Conservation (phyloP, 73 alveolate genomes). For the Tetrahymena malaccensis region DNA sequence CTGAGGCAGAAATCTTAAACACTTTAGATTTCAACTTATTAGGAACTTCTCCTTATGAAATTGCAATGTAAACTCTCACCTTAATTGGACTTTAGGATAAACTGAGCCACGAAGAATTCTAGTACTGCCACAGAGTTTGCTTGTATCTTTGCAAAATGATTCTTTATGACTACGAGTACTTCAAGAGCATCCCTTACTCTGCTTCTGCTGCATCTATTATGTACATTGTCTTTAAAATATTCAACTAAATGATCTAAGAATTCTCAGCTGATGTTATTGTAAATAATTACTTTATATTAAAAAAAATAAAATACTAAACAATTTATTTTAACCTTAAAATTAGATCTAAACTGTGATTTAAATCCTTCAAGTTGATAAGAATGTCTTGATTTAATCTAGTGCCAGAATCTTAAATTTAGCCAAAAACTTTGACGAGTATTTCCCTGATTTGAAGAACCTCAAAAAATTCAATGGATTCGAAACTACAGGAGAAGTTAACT, state of each 20-base stretch:
- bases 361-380: constrained; percentile 37
- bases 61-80: neutral
- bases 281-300: neutral
- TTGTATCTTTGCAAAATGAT: constrained; percentile 79
- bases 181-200: constrained; percentile 54
- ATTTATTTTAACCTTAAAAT: too few species aligned
- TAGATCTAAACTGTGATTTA: constrained; percentile 51
- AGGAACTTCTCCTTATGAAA: constrained; percentile 23
- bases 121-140: constrained; percentile 51
- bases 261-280: constrained; percentile 20
- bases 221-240: constrained; percentile 78
- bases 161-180: constrained; percentile 65
- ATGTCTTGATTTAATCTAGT: constrained; percentile 70
- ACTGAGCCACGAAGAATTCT: constrained; percentile 8
- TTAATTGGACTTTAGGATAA: constrained; percentile 9
- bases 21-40: constrained; percentile 10
- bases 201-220: constrained; percentile 71
- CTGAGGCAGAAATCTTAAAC: constrained; percentile 19
- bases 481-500: neutral
- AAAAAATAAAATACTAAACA: too few species aligned
- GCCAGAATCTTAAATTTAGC: constrained; percentile 78
- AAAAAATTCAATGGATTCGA: constrained; percentile 60
- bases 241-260: constrained; percentile 66
- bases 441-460: constrained; percentile 81
- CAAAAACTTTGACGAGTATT: constrained; percentile 78